Percentiles rank a stretch among this genome's conserved stretches.
phyloP scores from a whole-genome alignment of 1,284 basidiomycete genomes.

The Chiua sp. region DNA sequence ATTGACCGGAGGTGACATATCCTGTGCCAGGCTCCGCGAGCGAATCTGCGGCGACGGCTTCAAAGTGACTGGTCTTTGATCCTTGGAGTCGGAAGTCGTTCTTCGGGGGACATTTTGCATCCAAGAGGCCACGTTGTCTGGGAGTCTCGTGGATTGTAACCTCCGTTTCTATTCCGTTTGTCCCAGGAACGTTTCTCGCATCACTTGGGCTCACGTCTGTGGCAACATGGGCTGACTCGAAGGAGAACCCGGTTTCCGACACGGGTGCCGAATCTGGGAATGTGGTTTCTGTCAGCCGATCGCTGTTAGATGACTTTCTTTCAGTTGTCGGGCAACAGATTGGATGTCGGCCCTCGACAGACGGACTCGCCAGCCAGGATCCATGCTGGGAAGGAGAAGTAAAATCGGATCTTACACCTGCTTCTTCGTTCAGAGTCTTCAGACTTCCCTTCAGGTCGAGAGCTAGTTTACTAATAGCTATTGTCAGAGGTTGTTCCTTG shows the following conservation, averaged over 20 bases:
- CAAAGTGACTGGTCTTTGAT: not conserved
- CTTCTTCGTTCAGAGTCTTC: not conserved
- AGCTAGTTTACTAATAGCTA: not conserved
- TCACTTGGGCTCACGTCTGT: not conserved
- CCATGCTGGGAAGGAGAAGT: not conserved
- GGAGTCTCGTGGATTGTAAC: constrained; percentile 3
- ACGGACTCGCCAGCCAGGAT: not conserved
- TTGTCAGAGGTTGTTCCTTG: not conserved
- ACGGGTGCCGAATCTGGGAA: not conserved
- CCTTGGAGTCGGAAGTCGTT: not conserved
- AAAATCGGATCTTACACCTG: not conserved
- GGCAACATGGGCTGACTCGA: not conserved
- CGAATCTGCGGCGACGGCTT: not conserved
- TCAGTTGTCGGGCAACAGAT: not conserved
- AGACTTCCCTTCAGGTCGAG: not conserved
- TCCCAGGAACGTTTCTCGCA: not conserved
- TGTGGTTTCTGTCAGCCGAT: not conserved
- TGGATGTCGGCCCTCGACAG: not conserved
- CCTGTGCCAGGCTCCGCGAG: not conserved
- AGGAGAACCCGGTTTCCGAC: not conserved
- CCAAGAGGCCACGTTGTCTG: not conserved
- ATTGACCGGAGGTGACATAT: not conserved
- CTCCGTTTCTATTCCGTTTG: not conserved
- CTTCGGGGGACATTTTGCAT: not conserved
- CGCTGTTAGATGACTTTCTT: not conserved